These are phyloP conservation scores for Umbellularia californica DNA, from an alignment of 164 flowering plant species.

Conservation along the genomic window DNA sequence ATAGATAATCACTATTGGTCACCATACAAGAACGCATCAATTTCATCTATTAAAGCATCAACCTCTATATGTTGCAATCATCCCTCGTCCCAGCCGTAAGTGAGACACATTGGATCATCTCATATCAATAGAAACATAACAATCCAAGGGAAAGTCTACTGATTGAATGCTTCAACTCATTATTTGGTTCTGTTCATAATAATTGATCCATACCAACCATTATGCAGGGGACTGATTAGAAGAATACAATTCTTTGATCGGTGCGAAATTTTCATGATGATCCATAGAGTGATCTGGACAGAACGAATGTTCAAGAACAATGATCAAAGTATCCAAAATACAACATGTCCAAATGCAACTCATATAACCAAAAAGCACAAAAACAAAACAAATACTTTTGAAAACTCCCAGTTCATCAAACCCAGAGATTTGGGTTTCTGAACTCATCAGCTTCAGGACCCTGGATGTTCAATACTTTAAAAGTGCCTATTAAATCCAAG, in stretches of 20 bases:
- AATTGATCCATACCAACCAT: neutral
- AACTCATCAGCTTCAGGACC: too few relatives aligned
- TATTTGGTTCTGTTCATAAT: neutral
- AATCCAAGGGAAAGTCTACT: neutral
- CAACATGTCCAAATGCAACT: neutral
- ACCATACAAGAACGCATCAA: neutral
- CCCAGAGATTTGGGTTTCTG: neutral
- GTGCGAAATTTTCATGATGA: neutral
- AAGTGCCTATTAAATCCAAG: too few relatives aligned
- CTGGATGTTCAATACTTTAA: too few relatives aligned
- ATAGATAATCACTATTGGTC: neutral
- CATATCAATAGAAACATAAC: too few relatives aligned
- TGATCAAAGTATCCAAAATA: too few relatives aligned
- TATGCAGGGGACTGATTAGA: too few relatives aligned
- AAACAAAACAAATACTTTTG: too few relatives aligned
- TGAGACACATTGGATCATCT: neutral
- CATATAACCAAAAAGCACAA: neutral
- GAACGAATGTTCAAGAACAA: too few relatives aligned
- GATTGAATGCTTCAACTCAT: neutral
- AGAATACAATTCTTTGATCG: too few relatives aligned
- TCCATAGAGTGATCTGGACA: neutral
- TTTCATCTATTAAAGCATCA: neutral
- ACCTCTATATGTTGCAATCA: neutral
- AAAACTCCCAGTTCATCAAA: neutral
- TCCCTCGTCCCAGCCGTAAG: neutral